These are phyloP conservation scores for Conticribra weissflogii DNA, from an alignment of 108 stramenopile genomes.

Conservation along the genomic window DNA sequence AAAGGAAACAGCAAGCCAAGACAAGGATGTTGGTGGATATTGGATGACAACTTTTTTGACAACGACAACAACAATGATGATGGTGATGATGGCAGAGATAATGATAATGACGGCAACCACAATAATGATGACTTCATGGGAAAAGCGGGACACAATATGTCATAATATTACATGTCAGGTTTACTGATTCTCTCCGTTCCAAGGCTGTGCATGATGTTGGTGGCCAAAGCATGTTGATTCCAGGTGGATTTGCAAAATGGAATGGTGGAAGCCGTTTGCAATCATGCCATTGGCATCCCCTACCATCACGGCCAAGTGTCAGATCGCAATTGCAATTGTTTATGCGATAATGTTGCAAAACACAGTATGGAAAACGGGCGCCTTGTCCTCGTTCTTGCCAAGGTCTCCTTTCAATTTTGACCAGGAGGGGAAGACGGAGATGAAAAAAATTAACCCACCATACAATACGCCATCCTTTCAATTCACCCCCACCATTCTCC, in stretches of 20 bases:
- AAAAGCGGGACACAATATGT: too few relatives aligned
- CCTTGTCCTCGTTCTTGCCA: slow-evolving; percentile 34
- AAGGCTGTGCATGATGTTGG: slow-evolving; percentile 32
- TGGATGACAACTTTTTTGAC: slow-evolving; percentile 38
- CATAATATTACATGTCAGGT: too few relatives aligned
- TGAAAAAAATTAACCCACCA: slow-evolving; percentile 25
- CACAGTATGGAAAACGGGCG: slow-evolving; percentile 16
- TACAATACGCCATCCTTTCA: slow-evolving; percentile 42
- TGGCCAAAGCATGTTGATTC: slow-evolving; percentile 39
- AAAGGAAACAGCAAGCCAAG: too few relatives aligned
- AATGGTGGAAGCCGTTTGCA: slow-evolving; percentile 35
- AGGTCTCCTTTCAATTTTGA: slow-evolving; percentile 35
- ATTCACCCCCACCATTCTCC: slow-evolving; percentile 13
- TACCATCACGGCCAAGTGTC: slow-evolving; percentile 2
- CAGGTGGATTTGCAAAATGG: slow-evolving; percentile 28
- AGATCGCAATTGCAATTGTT: not conserved
- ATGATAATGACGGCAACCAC: not conserved
- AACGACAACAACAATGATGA: slow-evolving; percentile 12
- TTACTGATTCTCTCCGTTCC: slow-evolving; percentile 41
- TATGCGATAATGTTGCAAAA: too few relatives aligned
- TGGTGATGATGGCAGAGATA: not conserved
- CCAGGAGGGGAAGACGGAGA: slow-evolving; percentile 31
- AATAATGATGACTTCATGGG: not conserved
- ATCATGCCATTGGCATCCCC: slow-evolving; percentile 38
- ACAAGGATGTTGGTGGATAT: slow-evolving; percentile 25